These are phyloP conservation scores for Entelexis paramagnoliae DNA, from an alignment of 1,139 yeast genomes.

Conservation along the genomic window DNA sequence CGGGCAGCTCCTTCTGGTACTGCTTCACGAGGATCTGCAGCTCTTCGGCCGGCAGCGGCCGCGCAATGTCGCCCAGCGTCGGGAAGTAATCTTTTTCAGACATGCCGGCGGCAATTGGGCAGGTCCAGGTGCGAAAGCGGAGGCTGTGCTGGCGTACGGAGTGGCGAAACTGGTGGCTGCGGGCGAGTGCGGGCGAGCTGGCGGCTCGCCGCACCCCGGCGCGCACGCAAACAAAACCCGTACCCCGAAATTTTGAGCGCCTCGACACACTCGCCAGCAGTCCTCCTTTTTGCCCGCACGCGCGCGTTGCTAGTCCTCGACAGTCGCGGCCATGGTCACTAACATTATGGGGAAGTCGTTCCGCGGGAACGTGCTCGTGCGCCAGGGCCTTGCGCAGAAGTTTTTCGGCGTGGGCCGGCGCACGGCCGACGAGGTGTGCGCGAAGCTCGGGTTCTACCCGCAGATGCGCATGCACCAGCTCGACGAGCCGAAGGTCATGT, in stretches of 20 bases:
- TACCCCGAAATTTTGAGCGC: not conserved
- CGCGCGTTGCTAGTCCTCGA: too few relatives aligned
- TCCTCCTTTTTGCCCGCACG: too few relatives aligned
- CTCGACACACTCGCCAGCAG: too few relatives aligned
- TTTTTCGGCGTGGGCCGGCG: slow-evolving; percentile 76
- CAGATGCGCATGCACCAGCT: slow-evolving; percentile 90
- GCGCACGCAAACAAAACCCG: not conserved
- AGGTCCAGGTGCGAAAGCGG: too few relatives aligned
- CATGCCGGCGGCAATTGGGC: not conserved
- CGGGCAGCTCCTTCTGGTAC: slow-evolving; percentile 69
- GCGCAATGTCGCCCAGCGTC: slow-evolving; percentile 21
- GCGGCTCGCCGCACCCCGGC: too few relatives aligned
- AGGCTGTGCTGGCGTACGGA: too few relatives aligned
- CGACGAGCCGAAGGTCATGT: slow-evolving; percentile 76
- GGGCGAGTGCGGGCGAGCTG: too few relatives aligned
- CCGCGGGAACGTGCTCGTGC: slow-evolving; percentile 34
- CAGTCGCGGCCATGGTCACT: slow-evolving; percentile 29
- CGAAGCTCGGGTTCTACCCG: slow-evolving; percentile 85
- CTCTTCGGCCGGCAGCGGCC: slow-evolving; percentile 66
- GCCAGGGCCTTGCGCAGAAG: slow-evolving; percentile 60
- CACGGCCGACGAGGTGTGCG: slow-evolving; percentile 70
- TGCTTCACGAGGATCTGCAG: slow-evolving; percentile 66
- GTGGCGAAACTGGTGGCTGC: too few relatives aligned
- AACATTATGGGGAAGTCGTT: slow-evolving; percentile 36
- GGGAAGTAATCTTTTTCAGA: slow-evolving; percentile 21